A percentile compares a stretch with the other conserved stretches of the same genome.
phyloP scores from a whole-genome alignment of 768 basidiomycete genomes.

The Phanerochaete carnosa region DNA sequence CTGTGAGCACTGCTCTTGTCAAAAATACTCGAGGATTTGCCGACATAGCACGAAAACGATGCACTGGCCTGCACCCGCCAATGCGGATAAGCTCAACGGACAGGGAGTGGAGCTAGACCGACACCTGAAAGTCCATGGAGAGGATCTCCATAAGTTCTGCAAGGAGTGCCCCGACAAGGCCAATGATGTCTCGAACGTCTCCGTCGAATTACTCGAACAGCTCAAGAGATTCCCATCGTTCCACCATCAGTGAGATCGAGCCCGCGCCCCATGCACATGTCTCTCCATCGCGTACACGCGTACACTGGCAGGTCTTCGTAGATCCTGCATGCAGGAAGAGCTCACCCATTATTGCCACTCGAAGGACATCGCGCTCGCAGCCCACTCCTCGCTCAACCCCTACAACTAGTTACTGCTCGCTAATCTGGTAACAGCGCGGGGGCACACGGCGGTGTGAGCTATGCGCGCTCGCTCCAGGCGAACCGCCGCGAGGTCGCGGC shows the following conservation, averaged over 20 bases:
- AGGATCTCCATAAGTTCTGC: too few species aligned
- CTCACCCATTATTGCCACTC: constrained; percentile 55
- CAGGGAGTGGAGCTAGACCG: too few species aligned
- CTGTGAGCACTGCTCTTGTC: too few species aligned
- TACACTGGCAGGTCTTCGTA: constrained; percentile 15
- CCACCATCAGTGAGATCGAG: constrained; percentile 84
- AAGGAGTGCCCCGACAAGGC: constrained; percentile 64
- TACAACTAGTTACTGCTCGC: constrained; percentile 55
- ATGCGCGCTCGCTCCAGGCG: constrained; percentile 73
- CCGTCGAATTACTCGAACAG: constrained; percentile 56
- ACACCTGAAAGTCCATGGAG: too few species aligned
- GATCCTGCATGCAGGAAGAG: constrained; percentile 65
- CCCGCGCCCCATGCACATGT: constrained; percentile 53
- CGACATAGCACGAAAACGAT: too few species aligned
- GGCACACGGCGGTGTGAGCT: too few species aligned
- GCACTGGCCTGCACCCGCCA: too few species aligned
- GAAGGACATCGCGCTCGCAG: constrained; percentile 73
- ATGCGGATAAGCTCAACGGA: too few species aligned
- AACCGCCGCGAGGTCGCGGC: constrained; percentile 60
- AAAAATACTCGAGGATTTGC: too few species aligned
- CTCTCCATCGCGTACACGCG: neutral
- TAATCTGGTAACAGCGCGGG: constrained; percentile 57
- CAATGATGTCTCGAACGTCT: constrained; percentile 77
- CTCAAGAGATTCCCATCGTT: constrained; percentile 50
- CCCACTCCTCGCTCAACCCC: constrained; percentile 64